Evolutionary conservation across 2,329 filamentous ascomycete genomes (phyloP).

Genomic region (Tricladium varicosporioides): DNA sequence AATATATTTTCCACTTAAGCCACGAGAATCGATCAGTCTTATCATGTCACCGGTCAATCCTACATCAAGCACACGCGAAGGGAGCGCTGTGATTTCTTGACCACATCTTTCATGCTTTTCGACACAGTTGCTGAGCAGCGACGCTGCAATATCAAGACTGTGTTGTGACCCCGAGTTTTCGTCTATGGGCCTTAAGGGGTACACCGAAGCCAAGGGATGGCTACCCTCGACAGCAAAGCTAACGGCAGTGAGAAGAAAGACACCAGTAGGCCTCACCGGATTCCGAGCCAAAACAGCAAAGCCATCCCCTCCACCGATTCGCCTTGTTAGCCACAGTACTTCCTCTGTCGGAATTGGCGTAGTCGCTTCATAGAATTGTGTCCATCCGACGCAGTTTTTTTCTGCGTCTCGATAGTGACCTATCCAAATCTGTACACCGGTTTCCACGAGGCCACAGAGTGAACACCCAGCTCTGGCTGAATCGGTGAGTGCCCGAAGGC

Average conservation of each 20-base stretch:
- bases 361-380: neutral
- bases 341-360: neutral
- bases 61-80: neutral
- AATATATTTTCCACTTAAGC: conserved; percentile 39
- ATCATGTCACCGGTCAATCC: neutral
- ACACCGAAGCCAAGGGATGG: neutral
- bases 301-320: neutral
- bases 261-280: neutral
- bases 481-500: neutral
- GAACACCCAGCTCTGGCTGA: neutral
- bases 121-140: neutral
- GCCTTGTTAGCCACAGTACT: neutral
- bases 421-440: neutral
- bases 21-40: neutral
- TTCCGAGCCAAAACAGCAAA: neutral
- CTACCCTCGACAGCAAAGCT: neutral
- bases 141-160: neutral
- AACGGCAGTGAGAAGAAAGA: neutral
- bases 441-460: neutral
- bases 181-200: neutral
- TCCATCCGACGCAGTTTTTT: neutral
- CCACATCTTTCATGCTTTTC: neutral
- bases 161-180: neutral
- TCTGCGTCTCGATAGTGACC: neutral
- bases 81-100: neutral